Evolutionary conservation across 2,329 filamentous ascomycete species (phyloP), one percentile per base, ranked within the genome.

Genomic region (Penicillium sclerotiorum): DNA sequence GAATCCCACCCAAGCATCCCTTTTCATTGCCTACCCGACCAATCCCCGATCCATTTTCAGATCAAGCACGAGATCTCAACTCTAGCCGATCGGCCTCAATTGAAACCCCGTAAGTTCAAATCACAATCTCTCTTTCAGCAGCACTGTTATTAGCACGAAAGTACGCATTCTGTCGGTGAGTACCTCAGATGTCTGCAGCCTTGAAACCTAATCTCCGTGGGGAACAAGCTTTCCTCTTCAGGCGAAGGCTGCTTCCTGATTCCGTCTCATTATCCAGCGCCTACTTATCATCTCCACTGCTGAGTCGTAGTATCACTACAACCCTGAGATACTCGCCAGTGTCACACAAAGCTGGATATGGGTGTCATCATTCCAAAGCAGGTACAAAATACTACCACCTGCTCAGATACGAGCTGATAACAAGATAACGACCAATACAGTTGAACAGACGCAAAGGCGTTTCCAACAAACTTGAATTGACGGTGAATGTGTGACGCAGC

Each of bases 341-440:
- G 55, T 61, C 53, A 57, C 53, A 62, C 58, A 37, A 41, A 18
- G 46, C 18, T 41, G 22, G 38, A 18, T 44, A 52, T 30, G 42
- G 27, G 47, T 51, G 41, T 44, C 40, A 52, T 49, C 44, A 12
- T 35, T 21, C 30, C 40, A 47, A 23, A 36, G 39, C 21, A 45
- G 30, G 25, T 8, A 7, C 15, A 28, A 40, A 38, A 52, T 59
- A 30, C 44, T 43, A 57, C 54, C 44, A 20, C 48, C 32, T 45
- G 18, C 17, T 32, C 7, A 28, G 25, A 28, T 12, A n/a, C 15
- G 22, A 13, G 9, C 22, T 5, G 37, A n/a, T 17, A 23, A 7
- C 39, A 33, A 33, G 15, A 30, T 32, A n/a, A 20, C 5, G 5
- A 8, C 17, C 25, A 28, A 23, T 33, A 30, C 27, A 13, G 33